Base-by-base conservation (phyloP, 805 yeast species). In the Ogataea paradorogensis region DNA sequence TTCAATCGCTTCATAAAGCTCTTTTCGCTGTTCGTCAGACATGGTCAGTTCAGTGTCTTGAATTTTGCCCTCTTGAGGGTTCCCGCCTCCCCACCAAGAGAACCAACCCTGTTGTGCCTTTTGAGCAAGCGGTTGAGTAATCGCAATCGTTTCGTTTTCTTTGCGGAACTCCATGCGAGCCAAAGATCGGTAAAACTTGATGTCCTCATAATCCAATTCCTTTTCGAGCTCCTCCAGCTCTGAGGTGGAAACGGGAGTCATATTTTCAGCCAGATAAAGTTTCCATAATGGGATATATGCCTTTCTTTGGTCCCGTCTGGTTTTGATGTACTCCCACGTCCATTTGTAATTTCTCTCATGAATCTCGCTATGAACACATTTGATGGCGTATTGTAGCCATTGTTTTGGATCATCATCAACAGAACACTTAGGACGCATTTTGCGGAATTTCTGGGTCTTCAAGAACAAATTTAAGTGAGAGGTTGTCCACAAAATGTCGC, bases 1-100 rank as follows among this genome's bases (percentile, higher is more conserved):
- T 47, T 90, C 99, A 48, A 93, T 90, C 0, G 97, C 95, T 45
- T 87, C 95, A 55, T 88, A 90, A 15, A 93, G 69, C 43, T 95
- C 99, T 55, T 87, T 74, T 47, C 86, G 73, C 55, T 93, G 96
- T 50, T 89, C 95, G 10, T 87, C 95, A 0, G 93, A 78, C 59
- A 93, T 74, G 6, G 69, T 67, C 20, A 80, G 58, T 2, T 70
- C 65, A 3, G 57, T 53, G 2, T 55, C 44, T 1, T 55, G 20
- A 3, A 45, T 35, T 2, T 59, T 33, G 28, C 42, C 45, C 2
- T 40, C 37, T 15, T 42, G 29, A 10, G 42, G 24, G 22, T 29
- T 20, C 7, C 33, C 38, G 9, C 47, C 42, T 85, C 90, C 81
- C 80, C 89, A 78, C 8, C 80, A 71, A 0, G 83, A 74, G 38